phyloP scores from a whole-genome alignment of 164 flowering plant species.

The Dillenia suffruticosa region DNA sequence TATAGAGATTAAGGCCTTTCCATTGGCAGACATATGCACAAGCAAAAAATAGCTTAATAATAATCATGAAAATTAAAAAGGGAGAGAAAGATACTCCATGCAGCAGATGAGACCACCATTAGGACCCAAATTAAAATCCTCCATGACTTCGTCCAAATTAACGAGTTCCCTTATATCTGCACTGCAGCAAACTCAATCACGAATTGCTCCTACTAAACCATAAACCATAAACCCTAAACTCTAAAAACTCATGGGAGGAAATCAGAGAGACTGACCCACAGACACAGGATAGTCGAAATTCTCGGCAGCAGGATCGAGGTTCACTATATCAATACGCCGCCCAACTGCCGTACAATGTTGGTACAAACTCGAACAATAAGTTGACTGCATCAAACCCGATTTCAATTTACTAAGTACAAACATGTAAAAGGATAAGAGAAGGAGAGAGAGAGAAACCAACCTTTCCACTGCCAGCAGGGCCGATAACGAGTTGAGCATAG shows the following conservation, averaged over 20 bases:
- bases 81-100: conserved; percentile 93
- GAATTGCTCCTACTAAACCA: neutral
- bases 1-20: conserved; percentile 38
- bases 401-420: neutral
- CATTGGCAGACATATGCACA: conserved; percentile 1
- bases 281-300: conserved; percentile 93
- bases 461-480: conserved; percentile 99
- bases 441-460: conserved; percentile 20
- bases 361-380: conserved; percentile 84
- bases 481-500: conserved; percentile 90
- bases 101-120: conserved; percentile 97
- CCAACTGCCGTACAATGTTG: conserved; percentile 73
- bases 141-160: conserved; percentile 97
- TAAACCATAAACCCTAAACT: too few species aligned
- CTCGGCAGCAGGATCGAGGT: conserved; percentile 99
- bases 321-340: conserved; percentile 71
- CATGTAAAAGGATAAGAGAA: neutral
- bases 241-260: too few species aligned
- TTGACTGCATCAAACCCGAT: conserved; percentile 51
- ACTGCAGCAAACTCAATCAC: conserved; percentile 3
- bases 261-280: conserved; percentile 44
- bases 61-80: neutral
- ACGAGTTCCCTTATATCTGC: conserved; percentile 93
- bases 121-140: conserved; percentile 86
- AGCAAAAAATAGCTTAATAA: neutral